Base-by-base conservation (phyloP, 2,329 filamentous ascomycete genomes). In the Phaeosphaeriaceae sp. region DNA sequence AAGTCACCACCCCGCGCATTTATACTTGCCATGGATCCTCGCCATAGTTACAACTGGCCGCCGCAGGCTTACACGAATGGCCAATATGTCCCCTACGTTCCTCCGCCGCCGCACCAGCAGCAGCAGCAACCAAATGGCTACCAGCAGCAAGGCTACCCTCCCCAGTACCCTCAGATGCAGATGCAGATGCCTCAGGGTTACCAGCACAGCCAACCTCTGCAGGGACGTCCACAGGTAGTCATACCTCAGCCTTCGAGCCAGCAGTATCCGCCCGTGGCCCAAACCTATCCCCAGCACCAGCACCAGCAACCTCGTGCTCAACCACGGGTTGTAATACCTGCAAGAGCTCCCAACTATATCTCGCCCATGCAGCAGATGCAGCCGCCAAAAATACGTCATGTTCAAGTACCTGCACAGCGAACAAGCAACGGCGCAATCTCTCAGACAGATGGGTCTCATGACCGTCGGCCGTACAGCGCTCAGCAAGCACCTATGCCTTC, bases 31-130 rank as follows among this genome's bases (percentile, higher is more conserved):
- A 73, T 72, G 70, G 67, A 72, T 40, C 67, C 68, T 6, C 63
- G 65, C n/a, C 68, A 68, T 46, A 66, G 67, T 56, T 70, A 67
- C 46, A 66, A 68, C 58, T 71, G 66, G 61, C 64, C 64, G 42
- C 66, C 64, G 38, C 67, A 63, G 57, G 59, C 49, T 44, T 66
- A 67, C 40, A 42, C 57, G 3, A 66, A 64, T 48, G 57, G 57
- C 46, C 67, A 71, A 48, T 68, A 72, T 54, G 50, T 42, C 26
- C 59, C 63, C 23, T 69, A 71, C 56, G 23, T 11, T 26, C 49
- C 54, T 43, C 61, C 63, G 38, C 58, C 57, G 12, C 63, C 50
- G 33, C 63, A 58, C 37, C 57, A 55, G 38, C 58, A 56, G 12
- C 63, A 52, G 33, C 63, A 58, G 39, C 57, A 55, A 30, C 58